These are phyloP conservation scores for Cymodocea nodosa DNA, from an alignment of 116 monocot genomes.

Conservation along the genomic window DNA sequence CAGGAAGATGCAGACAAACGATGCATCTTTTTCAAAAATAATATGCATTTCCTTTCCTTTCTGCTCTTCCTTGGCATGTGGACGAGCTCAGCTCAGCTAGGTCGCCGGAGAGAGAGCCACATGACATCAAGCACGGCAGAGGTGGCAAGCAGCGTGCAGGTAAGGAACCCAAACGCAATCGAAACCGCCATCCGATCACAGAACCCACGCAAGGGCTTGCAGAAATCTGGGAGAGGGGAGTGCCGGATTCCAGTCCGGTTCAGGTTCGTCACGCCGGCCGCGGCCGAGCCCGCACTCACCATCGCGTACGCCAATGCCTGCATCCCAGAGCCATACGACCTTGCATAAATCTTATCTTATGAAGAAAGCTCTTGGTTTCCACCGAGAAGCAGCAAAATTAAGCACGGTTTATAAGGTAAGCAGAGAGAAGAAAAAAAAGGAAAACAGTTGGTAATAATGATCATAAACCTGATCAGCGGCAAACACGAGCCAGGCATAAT, in stretches of 20 bases:
- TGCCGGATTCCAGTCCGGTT: slow-evolving; percentile 61
- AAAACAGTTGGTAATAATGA: not conserved
- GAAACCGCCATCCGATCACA: slow-evolving; percentile 38
- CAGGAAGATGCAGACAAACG: no score
- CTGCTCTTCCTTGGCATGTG: no score
- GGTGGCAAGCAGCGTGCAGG: slow-evolving; percentile 33
- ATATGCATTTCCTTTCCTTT: no score
- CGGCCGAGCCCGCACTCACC: slow-evolving; percentile 65
- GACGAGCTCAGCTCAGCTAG: not conserved
- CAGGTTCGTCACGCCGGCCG: slow-evolving; percentile 51
- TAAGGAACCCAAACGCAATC: slow-evolving; percentile 40
- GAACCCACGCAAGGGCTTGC: slow-evolving; percentile 46
- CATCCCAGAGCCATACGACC: not conserved
- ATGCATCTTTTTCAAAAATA: no score
- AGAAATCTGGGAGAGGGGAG: slow-evolving; percentile 49
- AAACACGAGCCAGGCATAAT: slow-evolving; percentile 36
- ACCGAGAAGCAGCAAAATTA: no score
- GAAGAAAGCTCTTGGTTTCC: no score
- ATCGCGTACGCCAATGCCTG: slow-evolving; percentile 57
- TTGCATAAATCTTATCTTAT: no score
- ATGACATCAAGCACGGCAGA: slow-evolving; percentile 50
- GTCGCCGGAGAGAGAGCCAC: slow-evolving; percentile 26
- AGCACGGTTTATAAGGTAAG: no score
- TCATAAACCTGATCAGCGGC: slow-evolving; percentile 38
- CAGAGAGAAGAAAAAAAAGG: no score